These are phyloP conservation scores for Agrocybe chaxingu DNA, from an alignment of 768 basidiomycete genomes.

Conservation along the genomic window DNA sequence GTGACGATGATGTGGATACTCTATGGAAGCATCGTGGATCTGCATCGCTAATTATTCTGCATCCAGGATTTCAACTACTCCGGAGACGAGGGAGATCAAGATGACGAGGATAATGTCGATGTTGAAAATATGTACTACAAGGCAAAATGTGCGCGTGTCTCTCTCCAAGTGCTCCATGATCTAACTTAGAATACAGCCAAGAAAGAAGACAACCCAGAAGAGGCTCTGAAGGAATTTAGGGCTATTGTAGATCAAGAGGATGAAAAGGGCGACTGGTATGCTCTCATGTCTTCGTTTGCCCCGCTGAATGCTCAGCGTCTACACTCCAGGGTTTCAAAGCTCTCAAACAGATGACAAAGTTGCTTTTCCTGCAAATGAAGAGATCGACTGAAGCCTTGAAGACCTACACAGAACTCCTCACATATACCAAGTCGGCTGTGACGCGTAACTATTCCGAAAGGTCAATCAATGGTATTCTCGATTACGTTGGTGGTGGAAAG, in stretches of 20 bases:
- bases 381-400: conserved; percentile 81
- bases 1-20: conserved; percentile 70
- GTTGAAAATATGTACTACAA: conserved; percentile 98
- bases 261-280: conserved; percentile 93
- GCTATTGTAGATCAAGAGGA: conserved; percentile 87
- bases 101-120: conserved; percentile 79
- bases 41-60: conserved; percentile 31
- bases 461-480: conserved; percentile 96
- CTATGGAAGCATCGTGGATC: conserved; percentile 6
- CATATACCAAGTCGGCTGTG: conserved; percentile 94
- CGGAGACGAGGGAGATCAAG: conserved; percentile 73
- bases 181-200: conserved; percentile 51
- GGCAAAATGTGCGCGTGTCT: conserved; percentile 74
- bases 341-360: conserved; percentile 94
- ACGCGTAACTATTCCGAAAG: conserved; percentile 97
- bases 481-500: conserved; percentile 93
- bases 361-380: conserved; percentile 77
- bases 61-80: conserved; percentile 98
- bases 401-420: conserved; percentile 82
- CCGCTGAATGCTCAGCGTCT: neutral
- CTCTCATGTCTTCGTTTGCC: neutral
- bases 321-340: conserved; percentile 89
- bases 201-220: conserved; percentile 93
- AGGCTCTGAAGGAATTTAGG: conserved; percentile 85
- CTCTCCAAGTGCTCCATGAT: neutral